Evolutionary conservation across 164 flowering plant genomes (phyloP).

Genomic region (Buxus sempervirens): DNA sequence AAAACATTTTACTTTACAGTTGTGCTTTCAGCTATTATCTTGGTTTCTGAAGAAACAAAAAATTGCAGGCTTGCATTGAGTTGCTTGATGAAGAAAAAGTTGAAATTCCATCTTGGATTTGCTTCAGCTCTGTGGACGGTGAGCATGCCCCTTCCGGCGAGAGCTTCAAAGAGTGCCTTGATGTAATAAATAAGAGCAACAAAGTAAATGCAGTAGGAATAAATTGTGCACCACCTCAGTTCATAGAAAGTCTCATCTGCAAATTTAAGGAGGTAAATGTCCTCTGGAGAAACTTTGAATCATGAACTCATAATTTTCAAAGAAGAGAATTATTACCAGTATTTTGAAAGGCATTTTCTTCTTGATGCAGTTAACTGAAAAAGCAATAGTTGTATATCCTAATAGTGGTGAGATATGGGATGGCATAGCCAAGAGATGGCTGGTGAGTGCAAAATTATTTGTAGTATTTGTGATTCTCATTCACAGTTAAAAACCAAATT

Average conservation of each 20-base stretch:
- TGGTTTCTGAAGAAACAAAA: background rate
- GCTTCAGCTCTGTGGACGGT: constrained; percentile 85
- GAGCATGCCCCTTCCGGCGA: constrained; percentile 79
- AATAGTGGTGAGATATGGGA: constrained; percentile 93
- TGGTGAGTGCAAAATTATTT: constrained; percentile 48
- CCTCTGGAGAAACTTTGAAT: background rate
- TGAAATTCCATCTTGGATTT: constrained; percentile 77
- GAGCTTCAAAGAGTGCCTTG: constrained; percentile 66
- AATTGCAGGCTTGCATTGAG: constrained; percentile 66
- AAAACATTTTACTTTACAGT: background rate
- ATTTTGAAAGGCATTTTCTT: background rate
- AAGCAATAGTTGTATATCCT: constrained; percentile 71
- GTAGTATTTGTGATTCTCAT: background rate
- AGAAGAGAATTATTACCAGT: too few species aligned
- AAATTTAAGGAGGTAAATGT: constrained; percentile 55
- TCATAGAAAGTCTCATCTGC: constrained; percentile 54
- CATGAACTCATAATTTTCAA: too few species aligned
- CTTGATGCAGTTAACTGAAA: constrained; percentile 49
- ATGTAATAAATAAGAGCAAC: constrained; percentile 47
- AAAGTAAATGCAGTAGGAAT: constrained; percentile 69
- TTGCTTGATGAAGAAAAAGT: constrained; percentile 76
- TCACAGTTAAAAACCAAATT: too few species aligned
- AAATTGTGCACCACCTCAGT: constrained; percentile 86
- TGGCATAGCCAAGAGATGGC: constrained; percentile 79
- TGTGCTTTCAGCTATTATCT: background rate